Percentiles rank a stretch among this genome's conserved stretches.
Conservation (phyloP, 2,329 filamentous ascomycete species). For the Aureobasidium leucospermi region DNA sequence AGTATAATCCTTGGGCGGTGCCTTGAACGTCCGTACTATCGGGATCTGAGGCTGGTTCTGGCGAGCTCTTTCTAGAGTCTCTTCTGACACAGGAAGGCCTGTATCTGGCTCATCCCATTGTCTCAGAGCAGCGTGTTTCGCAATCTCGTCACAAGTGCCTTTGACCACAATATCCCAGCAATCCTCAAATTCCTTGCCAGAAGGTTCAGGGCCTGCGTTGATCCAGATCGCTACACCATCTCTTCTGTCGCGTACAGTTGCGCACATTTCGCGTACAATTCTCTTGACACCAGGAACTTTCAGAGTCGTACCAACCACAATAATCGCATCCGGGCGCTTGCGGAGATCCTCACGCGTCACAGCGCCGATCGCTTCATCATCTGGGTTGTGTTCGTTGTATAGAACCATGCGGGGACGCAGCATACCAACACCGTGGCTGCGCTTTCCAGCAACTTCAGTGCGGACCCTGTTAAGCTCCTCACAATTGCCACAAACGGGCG, state of each 20-base stretch:
- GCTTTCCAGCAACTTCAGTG: conserved; percentile 68
- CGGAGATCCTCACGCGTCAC: conserved; percentile 82
- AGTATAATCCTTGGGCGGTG: conserved; percentile 16
- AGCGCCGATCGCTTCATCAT: conserved; percentile 90
- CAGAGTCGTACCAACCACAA: conserved; percentile 91
- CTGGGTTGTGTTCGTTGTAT: conserved; percentile 95
- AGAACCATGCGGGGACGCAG: conserved; percentile 88
- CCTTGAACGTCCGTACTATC: conserved; percentile 15
- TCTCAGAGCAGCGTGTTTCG: conserved; percentile 58
- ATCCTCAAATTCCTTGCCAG: conserved; percentile 76
- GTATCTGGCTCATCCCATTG: conserved; percentile 48
- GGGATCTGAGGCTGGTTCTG: conserved; percentile 32
- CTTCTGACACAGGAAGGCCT: conserved; percentile 39
- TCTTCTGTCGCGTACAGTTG: conserved; percentile 70
- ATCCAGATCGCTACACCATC: conserved; percentile 84
- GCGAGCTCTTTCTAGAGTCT: conserved; percentile 35
- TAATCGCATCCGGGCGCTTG: conserved; percentile 77
- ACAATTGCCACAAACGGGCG: conserved; percentile 73
- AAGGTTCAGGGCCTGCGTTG: conserved; percentile 79
- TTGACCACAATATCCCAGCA: conserved; percentile 89
- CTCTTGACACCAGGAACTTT: conserved; percentile 90
- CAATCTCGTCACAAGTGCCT: conserved; percentile 83
- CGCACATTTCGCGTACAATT: conserved; percentile 85
- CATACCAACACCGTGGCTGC: conserved; percentile 87
- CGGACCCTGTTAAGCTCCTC: conserved; percentile 68